Conservation (phyloP, 2,329 filamentous ascomycete genomes). For the Fusarium chuoi region DNA sequence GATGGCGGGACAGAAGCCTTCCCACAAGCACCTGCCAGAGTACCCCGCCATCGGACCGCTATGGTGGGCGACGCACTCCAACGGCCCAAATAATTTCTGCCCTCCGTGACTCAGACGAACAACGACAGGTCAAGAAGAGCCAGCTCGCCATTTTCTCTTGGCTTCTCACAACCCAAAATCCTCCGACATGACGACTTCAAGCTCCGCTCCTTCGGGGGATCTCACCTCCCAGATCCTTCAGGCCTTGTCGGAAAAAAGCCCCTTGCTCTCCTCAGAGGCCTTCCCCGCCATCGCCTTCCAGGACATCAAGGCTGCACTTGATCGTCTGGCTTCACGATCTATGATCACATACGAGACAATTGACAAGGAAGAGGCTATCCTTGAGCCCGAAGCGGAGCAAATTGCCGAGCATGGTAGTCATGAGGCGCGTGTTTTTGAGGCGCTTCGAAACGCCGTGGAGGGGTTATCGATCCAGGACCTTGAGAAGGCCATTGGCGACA, state of each 20-base stretch:
- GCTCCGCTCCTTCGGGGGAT: constrained; percentile 58
- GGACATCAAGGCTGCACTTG: constrained; percentile 85
- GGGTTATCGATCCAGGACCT: constrained; percentile 84
- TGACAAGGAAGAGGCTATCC: constrained; percentile 78
- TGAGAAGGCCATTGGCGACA: constrained; percentile 75
- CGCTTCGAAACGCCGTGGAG: constrained; percentile 75
- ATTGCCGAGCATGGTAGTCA: constrained; percentile 82
- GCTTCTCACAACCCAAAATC: constrained; percentile 10
- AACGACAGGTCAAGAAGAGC: constrained; percentile 26
- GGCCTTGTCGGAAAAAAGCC: constrained; percentile 70
- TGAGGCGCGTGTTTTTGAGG: constrained; percentile 84
- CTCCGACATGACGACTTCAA: constrained; percentile 56
- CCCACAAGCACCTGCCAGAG: constrained; percentile 22
- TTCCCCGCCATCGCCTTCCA: constrained; percentile 75
- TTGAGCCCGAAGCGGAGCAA: constrained; percentile 79
- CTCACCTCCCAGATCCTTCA: constrained; percentile 73
- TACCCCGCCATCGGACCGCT: constrained; percentile 41
- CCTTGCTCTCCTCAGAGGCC: constrained; percentile 73
- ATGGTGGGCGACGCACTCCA: constrained; percentile 32
- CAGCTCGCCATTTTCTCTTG: constrained; percentile 20
- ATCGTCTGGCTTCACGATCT: constrained; percentile 82
- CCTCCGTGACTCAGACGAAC: constrained; percentile 42
- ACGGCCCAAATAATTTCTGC: constrained; percentile 41
- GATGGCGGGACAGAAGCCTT: constrained; percentile 5
- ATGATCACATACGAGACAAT: constrained; percentile 90